phyloP scores from a whole-genome alignment of 2,329 filamentous ascomycete species.

The Knufia petricola region DNA sequence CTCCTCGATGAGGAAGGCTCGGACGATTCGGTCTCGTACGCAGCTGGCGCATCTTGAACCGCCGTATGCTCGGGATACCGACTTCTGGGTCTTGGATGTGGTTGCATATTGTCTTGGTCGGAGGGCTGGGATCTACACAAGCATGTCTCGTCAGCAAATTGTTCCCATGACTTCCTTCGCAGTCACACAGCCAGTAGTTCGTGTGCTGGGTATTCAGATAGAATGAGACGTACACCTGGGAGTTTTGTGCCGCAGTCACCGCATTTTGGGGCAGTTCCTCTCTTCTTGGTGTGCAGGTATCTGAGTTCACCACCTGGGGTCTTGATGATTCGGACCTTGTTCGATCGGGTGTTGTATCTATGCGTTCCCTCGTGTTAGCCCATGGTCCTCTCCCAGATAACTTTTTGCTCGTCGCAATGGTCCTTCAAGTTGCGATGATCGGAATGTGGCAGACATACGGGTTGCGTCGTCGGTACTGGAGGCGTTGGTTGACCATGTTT shows the following conservation, averaged over 20 bases:
- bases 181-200: too few relatives aligned
- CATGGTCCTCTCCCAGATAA: background rate
- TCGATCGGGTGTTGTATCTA: slow-evolving; percentile 97
- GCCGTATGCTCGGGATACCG: slow-evolving; percentile 95
- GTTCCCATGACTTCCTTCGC: background rate
- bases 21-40: slow-evolving; percentile 94
- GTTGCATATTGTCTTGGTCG: slow-evolving; percentile 95
- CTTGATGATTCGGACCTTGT: slow-evolving; percentile 92
- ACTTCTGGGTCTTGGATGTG: slow-evolving; percentile 99
- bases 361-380: slow-evolving; percentile 16
- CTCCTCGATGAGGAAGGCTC: slow-evolving; percentile 99
- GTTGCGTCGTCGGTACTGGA: slow-evolving; percentile 63
- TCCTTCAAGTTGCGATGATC: slow-evolving; percentile 11
- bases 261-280: slow-evolving; percentile 94
- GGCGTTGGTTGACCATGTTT: slow-evolving; percentile 23
- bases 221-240: slow-evolving; percentile 70
- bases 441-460: slow-evolving; percentile 50
- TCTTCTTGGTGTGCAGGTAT: slow-evolving; percentile 99
- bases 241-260: slow-evolving; percentile 98
- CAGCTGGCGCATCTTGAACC: slow-evolving; percentile 98
- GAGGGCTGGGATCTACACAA: slow-evolving; percentile 73
- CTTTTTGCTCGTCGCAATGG: slow-evolving; percentile 16
- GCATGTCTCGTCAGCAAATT: slow-evolving; percentile 1
- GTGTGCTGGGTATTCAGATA: background rate
- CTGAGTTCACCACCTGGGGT: slow-evolving; percentile 93